Evolutionary conservation across 495 filamentous ascomycete species (phyloP).

Genomic region (Neurospora sublineolata): DNA sequence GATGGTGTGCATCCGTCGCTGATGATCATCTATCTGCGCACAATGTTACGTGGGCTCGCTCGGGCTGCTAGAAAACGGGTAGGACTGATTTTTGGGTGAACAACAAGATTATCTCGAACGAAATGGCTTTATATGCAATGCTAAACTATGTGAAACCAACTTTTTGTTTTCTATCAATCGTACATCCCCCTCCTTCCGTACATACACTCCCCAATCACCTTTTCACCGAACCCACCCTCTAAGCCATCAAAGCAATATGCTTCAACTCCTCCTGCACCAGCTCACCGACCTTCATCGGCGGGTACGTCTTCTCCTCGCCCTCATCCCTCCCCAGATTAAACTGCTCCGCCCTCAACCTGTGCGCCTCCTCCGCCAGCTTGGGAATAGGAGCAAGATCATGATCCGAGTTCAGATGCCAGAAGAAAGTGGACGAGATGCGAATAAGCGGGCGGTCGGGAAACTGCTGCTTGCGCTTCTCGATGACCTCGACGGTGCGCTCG

Average conservation of each 20-base stretch:
- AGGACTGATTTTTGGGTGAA: background rate
- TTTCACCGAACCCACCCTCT: background rate
- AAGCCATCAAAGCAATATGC: conserved; percentile 33
- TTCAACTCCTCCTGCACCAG: conserved; percentile 36
- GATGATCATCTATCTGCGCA: background rate
- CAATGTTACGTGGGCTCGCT: background rate
- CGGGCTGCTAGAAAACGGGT: background rate
- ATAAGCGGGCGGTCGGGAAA: conserved; percentile 32
- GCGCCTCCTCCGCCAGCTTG: conserved; percentile 23
- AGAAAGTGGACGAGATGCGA: conserved; percentile 38
- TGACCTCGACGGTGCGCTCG: conserved; percentile 27
- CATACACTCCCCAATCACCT: background rate
- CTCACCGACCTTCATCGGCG: conserved; percentile 35
- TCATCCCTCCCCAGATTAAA: conserved; percentile 33
- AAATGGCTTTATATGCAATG: background rate
- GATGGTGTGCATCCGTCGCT: background rate
- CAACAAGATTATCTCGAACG: background rate
- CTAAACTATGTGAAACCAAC: background rate
- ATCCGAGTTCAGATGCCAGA: conserved; percentile 39
- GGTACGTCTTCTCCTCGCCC: conserved; percentile 32
- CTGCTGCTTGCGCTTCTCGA: conserved; percentile 22
- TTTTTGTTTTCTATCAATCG: background rate
- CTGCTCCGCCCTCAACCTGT: conserved; percentile 27
- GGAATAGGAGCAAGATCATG: conserved; percentile 34
- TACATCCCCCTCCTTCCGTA: background rate